Percentiles rank a stretch among this genome's conserved stretches.
phyloP scores from a whole-genome alignment of 257 asterid species.

The Lavandula angustifolia region DNA sequence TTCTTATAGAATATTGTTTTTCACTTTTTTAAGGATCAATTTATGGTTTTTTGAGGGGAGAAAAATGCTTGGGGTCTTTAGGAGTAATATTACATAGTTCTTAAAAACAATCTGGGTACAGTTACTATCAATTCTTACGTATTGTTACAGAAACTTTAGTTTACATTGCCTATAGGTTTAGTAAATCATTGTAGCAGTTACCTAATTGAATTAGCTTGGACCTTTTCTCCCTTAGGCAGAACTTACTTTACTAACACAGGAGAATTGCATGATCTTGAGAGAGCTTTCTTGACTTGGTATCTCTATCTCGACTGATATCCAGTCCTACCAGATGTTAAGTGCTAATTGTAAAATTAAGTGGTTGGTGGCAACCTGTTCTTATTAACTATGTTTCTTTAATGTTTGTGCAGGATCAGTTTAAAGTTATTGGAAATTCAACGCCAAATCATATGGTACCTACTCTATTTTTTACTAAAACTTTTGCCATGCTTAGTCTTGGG shows the following conservation, averaged over 20 bases:
- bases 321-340: background rate
- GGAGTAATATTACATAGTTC: background rate
- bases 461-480: conserved; percentile 8
- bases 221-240: background rate
- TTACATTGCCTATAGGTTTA: background rate
- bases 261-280: background rate
- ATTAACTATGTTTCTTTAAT: background rate
- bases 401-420: conserved; percentile 56
- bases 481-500: background rate
- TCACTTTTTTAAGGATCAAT: background rate
- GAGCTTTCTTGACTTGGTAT: background rate
- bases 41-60: conserved; percentile 10
- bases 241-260: background rate
- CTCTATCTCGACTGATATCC: conserved; percentile 15
- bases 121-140: background rate
- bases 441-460: conserved; percentile 50
- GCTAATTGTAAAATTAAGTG: background rate
- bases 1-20: background rate
- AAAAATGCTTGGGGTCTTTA: conserved; percentile 3
- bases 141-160: background rate
- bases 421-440: conserved; percentile 42
- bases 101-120: background rate
- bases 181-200: background rate
- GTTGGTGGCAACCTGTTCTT: background rate
- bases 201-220: background rate